Evolutionary conservation across 805 yeast species (phyloP).

Genomic region (Metschnikowia sp.): DNA sequence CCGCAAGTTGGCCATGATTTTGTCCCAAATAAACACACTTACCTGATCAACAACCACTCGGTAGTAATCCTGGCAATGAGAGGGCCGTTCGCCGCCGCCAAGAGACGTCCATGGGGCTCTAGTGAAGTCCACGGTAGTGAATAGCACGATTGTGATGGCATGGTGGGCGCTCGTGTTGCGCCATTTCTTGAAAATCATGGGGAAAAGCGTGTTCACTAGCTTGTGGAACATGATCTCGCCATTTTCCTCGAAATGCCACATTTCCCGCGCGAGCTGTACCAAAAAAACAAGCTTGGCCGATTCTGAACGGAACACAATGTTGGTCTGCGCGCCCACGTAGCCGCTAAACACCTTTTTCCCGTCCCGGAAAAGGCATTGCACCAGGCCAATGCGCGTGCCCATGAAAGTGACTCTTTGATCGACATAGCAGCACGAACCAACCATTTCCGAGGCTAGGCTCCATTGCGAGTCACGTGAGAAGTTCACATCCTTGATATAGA

Average conservation of each 20-base stretch:
- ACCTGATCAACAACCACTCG: slow-evolving; percentile 95
- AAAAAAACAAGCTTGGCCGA: slow-evolving; percentile 80
- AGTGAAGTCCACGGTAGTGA: slow-evolving; percentile 72
- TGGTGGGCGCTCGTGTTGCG: slow-evolving; percentile 84
- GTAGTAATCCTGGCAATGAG: slow-evolving; percentile 72
- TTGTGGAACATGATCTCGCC: slow-evolving; percentile 94
- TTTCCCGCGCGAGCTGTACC: slow-evolving; percentile 87
- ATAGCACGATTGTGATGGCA: slow-evolving; percentile 81
- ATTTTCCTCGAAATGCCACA: slow-evolving; percentile 97
- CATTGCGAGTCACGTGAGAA: slow-evolving; percentile 93
- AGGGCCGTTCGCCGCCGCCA: slow-evolving; percentile 68
- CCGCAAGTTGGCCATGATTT: slow-evolving; percentile 83
- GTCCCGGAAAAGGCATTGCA: slow-evolving; percentile 59
- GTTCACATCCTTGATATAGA: slow-evolving; percentile 74
- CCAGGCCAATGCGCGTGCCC: slow-evolving; percentile 57
- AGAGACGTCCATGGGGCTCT: slow-evolving; percentile 52
- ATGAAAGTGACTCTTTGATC: slow-evolving; percentile 64
- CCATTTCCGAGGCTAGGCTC: slow-evolving; percentile 63
- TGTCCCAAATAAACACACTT: slow-evolving; percentile 82
- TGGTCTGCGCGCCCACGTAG: slow-evolving; percentile 69
- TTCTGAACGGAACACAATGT: slow-evolving; percentile 84
- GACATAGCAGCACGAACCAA: slow-evolving; percentile 61
- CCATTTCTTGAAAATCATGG: slow-evolving; percentile 87
- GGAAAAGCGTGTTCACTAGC: slow-evolving; percentile 87
- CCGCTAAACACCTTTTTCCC: slow-evolving; percentile 75